Evolutionary conservation across 768 basidiomycete species (phyloP), one percentile per base, ranked within the genome.

Genomic region (Ephemerocybe angulata): DNA sequence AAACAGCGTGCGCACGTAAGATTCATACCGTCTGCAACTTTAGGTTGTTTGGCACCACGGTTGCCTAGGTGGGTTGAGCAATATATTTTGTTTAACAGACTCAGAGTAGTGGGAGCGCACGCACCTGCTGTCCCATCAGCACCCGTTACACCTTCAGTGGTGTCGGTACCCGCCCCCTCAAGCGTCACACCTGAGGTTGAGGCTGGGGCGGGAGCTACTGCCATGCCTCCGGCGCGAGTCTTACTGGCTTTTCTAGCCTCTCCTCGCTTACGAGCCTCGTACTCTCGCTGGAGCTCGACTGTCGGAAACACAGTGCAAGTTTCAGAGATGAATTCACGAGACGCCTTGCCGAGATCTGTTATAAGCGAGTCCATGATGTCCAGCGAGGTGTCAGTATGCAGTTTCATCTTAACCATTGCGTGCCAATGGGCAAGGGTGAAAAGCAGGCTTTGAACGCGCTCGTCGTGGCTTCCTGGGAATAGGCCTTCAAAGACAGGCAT

Each of bases 401-500:
- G 52, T 1, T 61, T 63, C 2, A 73, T 55, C 55, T 75, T 75
- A 0, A 64, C 69, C 12, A 69, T 51, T 0, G 62, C 63, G 56
- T 74, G 72, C 74, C 73, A 75, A 48, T 64, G 57, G 1, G 65
- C 62, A 29, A 64, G 60, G 0, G 43, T 31, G 41, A 63, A 72
- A 0, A 75, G 50, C 0, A 74, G 60, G 1, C 59, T 63, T 11
- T 58, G 58, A 0, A 73, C 42, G 0, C 47, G 21, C 50, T 19
- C n/a, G 31, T 64, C 52, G 27, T 72, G 63, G 0, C 17, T 17
- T 5, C 62, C 51, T 1, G 60, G 65, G 0, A 76, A 56, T 0
- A 77, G 60, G 1, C 69, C 73, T 22, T 76, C 69, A 28, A 75
- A 72, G 0, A 54, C 67, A 0, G 74, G 75, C 0, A 76, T 66